A percentile compares a stretch with the other conserved stretches of the same genome.
These are phyloP conservation scores for Hypoxylon crocopeplum DNA, from an alignment of 495 filamentous ascomycete species.

Conservation along the genomic window DNA sequence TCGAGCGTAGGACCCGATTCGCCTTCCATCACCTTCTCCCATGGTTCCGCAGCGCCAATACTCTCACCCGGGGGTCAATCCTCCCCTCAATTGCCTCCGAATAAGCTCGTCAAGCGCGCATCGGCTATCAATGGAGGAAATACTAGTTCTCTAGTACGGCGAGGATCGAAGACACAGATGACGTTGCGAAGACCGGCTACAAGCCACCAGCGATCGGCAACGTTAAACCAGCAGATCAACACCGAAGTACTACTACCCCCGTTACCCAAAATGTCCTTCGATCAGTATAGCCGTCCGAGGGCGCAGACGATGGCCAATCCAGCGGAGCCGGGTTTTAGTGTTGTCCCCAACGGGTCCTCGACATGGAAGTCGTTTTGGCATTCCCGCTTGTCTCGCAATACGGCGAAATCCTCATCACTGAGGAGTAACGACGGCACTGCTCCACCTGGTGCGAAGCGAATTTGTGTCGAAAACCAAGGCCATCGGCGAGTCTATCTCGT, in stretches of 20 bases:
- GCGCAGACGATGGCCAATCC: constrained; percentile 31
- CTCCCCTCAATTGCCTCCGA: constrained; percentile 63
- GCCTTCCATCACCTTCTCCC: constrained; percentile 72
- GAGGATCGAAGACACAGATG: constrained; percentile 59
- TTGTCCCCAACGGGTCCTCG: constrained; percentile 24
- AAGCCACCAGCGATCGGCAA: constrained; percentile 83
- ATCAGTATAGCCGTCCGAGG: constrained; percentile 39
- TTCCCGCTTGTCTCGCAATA: constrained; percentile 26
- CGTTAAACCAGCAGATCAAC: constrained; percentile 61
- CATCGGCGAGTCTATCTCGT: constrained; percentile 34
- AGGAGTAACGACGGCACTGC: constrained; percentile 18
- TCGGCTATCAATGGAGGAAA: constrained; percentile 63
- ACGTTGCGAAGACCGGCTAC: constrained; percentile 80
- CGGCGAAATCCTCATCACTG: constrained; percentile 21
- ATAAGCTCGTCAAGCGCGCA: constrained; percentile 89
- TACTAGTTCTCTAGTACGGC: constrained; percentile 44
- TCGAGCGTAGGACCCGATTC: constrained; percentile 72
- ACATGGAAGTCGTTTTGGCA: constrained; percentile 60
- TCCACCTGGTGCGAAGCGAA: constrained; percentile 22
- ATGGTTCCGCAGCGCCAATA: constrained; percentile 73
- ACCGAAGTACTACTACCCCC: constrained; percentile 31
- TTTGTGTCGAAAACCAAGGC: constrained; percentile 31
- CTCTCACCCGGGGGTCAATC: constrained; percentile 49
- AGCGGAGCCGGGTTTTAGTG: constrained; percentile 11
- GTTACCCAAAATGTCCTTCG: constrained; percentile 43